Base-by-base conservation (phyloP, 2,329 filamentous ascomycete species). In the Akanthomyces uredinophilus region DNA sequence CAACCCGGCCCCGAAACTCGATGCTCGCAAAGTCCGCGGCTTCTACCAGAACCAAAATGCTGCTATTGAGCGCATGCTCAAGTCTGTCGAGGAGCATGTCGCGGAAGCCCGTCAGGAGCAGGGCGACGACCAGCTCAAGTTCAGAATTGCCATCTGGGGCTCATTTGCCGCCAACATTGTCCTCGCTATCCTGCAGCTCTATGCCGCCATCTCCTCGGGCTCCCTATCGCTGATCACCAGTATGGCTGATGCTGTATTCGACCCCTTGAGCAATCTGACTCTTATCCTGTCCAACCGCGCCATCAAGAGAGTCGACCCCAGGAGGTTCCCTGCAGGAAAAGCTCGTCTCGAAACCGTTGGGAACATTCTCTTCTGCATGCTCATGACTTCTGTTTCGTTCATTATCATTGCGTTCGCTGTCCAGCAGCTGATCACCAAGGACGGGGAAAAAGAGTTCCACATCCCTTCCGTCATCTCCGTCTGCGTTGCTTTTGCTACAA, bases 171-270 rank as follows among this genome's bases (percentile, higher is more conserved):
- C 93, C 63, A 98, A 98, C 70, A 74, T 97, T 62, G 65, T 90
- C 32, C 82, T 99, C 6, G 87, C 93, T 0, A 81, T 82, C 4
- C 81, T 99, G 20, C 95, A 99, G 75, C 79, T 97, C 43, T 99
- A 96, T 72, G 95, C 89, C 49, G 95, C 95, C 64, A 84, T 91
- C 51, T 86, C 90, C 0, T 96, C 93, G 0, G 87, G 89, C 52
- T 97, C 92, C n/a, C 83, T 98, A 41, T 96, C 94, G 5, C 86
- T 99, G 52, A 97, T 98, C 78, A 97, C 95, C 18, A 99, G 94
- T 65, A 96, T 96, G 90, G 94, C 93, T 18, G 95, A 99, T 75
- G 87, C 93, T 57, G 82, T 98, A 66, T 98, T 98, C 77, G 95
- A 98, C 72, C 95, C 92, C 10, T 72, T 96, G 70, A 94, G 90